A percentile compares a stretch with the other conserved stretches of the same genome.
Conservation (phyloP, 108 stramenopile species). For the Conticribra guillardii region DNA sequence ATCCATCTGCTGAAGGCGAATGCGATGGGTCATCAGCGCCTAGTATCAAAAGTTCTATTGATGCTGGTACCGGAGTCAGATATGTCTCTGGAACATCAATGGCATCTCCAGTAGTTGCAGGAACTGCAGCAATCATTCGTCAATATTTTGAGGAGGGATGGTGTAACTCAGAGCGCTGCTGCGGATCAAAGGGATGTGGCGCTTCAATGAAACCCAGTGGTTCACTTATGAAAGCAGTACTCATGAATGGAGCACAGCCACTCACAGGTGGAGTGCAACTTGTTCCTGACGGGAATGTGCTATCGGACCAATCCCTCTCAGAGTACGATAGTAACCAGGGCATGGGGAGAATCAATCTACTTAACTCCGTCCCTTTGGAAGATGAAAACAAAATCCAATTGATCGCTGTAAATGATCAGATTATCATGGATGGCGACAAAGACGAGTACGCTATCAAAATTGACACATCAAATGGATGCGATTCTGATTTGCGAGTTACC, state of each 20-base stretch:
- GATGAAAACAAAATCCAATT: slow-evolving; percentile 36
- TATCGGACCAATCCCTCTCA: slow-evolving; percentile 14
- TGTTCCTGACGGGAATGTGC: slow-evolving; percentile 31
- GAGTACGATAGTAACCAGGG: slow-evolving; percentile 62
- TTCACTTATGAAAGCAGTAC: slow-evolving; percentile 74
- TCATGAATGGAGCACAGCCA: slow-evolving; percentile 68
- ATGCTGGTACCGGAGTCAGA: slow-evolving; percentile 16
- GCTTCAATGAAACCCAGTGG: slow-evolving; percentile 63
- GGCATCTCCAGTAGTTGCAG: slow-evolving; percentile 82
- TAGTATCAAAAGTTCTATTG: slow-evolving; percentile 1
- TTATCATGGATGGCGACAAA: slow-evolving; percentile 21
- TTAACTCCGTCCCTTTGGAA: slow-evolving; percentile 31
- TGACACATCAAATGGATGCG: slow-evolving; percentile 24
- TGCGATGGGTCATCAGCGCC: slow-evolving; percentile 42
- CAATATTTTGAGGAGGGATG: slow-evolving; percentile 79
- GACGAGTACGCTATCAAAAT: slow-evolving; percentile 26
- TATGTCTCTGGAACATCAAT: slow-evolving; percentile 62
- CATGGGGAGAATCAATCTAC: slow-evolving; percentile 53
- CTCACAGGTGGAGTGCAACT: slow-evolving; percentile 48
- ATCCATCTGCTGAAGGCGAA: slow-evolving; percentile 32
- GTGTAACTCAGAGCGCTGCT: slow-evolving; percentile 44
- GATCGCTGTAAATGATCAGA: slow-evolving; percentile 34
- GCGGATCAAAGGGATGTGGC: slow-evolving; percentile 57
- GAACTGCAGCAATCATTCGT: slow-evolving; percentile 74
- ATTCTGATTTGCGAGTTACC: slow-evolving; percentile 50